Base-by-base conservation (phyloP, 2,329 filamentous ascomycete species). In the Claviceps sp. region DNA sequence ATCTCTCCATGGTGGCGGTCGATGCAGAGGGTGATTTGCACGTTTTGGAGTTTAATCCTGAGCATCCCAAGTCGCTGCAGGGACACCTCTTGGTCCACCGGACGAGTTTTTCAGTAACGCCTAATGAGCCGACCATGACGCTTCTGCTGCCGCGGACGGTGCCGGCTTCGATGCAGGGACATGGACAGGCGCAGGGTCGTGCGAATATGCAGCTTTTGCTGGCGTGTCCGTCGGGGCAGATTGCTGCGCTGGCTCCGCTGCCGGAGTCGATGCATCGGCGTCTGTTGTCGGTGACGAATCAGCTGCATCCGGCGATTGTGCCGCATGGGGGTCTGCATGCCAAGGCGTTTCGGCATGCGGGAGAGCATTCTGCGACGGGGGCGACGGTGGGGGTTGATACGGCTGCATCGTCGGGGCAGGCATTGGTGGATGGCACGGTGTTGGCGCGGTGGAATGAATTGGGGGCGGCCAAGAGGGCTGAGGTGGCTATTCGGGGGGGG, bases 41-140 rank as follows among this genome's bases (percentile, higher is more conserved):
- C 64, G 77, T 96, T 47, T 71, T 97, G 57, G 88, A 97, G 67
- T 98, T 93, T 62, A 90, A 97, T 62, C 93, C 93, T 0, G 91
- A 97, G 63, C 86, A 97, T 64, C 91, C 91, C 16, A 94, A 95
- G 72, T 94, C 89, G 6, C 81, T 95, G 38, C 87, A 91, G 53
- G 93, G 93, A 48, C 85, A 90, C 61, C 80, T 90, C 42, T 79
- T 98, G 24, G 78, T 98, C 7, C 88, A 91, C 67, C 83, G 87
- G 54, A 88, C 87, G 50, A 87, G 89, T 54, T 97, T 98, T 70
- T 85, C 90, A 64, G 82, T 87, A 0, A 89, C 88, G 40, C 81
- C 80, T 17, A 87, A 95, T 66, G 78, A 84, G 57, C 81, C 87
- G 0, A 84, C 86, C 0, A 79, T 78, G 40, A 84, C 89, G 59